These are phyloP conservation scores for Colletotrichum sansevieriae DNA, from an alignment of 2,329 filamentous ascomycete species.

Conservation along the genomic window DNA sequence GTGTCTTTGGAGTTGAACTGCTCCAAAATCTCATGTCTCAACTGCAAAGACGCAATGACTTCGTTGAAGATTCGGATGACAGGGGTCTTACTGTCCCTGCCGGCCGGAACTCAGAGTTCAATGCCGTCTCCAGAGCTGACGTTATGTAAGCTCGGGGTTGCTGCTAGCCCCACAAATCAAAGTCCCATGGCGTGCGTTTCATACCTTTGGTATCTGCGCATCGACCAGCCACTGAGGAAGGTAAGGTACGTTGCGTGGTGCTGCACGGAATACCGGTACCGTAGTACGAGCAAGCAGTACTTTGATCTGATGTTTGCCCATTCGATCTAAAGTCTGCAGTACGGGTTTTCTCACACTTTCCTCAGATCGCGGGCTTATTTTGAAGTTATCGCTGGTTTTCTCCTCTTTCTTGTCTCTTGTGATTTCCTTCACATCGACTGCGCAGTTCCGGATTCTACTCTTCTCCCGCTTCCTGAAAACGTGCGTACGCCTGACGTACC, in stretches of 20 bases:
- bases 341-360: constrained; percentile 4
- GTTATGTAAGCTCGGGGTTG: background rate
- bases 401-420: background rate
- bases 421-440: too few species aligned
- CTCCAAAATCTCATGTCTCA: too few species aligned
- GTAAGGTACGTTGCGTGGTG: too few species aligned
- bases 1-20: too few species aligned
- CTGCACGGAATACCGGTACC: background rate
- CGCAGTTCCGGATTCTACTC: too few species aligned
- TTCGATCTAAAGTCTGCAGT: constrained; percentile 13
- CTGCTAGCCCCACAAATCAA: constrained; percentile 8
- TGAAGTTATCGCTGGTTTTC: background rate
- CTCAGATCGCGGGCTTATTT: background rate
- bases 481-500: constrained; percentile 4
- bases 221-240: constrained; percentile 1
- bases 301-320: constrained; percentile 32
- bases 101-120: constrained; percentile 13
- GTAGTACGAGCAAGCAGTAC: constrained; percentile 1
- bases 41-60: too few species aligned
- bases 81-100: constrained; percentile 32
- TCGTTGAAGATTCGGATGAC: constrained; percentile 22
- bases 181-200: constrained; percentile 33
- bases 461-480: background rate
- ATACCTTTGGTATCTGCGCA: constrained; percentile 19
- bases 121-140: constrained; percentile 20